A percentile compares a stretch with the other conserved stretches of the same genome.
Conservation (phyloP, 2,329 filamentous ascomycete species). For the Helotiales sp. region DNA sequence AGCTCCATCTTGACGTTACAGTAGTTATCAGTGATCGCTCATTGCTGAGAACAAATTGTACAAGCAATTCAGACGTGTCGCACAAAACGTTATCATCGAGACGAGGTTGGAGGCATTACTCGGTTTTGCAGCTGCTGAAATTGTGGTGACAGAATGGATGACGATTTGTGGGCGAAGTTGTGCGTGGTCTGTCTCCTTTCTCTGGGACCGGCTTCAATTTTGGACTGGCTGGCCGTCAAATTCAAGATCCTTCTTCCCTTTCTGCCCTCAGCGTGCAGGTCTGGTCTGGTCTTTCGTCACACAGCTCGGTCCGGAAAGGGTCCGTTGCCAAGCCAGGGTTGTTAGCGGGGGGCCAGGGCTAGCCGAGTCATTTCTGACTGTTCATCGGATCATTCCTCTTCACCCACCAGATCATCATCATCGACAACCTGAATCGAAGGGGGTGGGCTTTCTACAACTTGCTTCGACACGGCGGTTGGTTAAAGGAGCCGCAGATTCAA, state of each 20-base stretch:
- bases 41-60: slow-evolving; percentile 26
- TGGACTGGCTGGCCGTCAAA: not conserved
- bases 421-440: too few relatives aligned
- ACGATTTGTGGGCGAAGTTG: not conserved
- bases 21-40: slow-evolving; percentile 33
- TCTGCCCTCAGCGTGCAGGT: not conserved
- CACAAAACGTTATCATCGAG: slow-evolving; percentile 18
- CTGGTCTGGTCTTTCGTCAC: slow-evolving; percentile 13
- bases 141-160: not conserved
- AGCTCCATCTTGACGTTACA: slow-evolving; percentile 56
- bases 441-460: too few relatives aligned
- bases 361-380: not conserved
- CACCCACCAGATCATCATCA: not conserved
- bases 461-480: too few relatives aligned
- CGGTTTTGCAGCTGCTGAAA: not conserved
- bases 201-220: not conserved
- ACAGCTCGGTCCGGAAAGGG: slow-evolving; percentile 10
- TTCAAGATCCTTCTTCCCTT: slow-evolving; percentile 3
- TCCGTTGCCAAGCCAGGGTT: not conserved
- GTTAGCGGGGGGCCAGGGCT: not conserved
- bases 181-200: not conserved
- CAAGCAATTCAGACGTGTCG: not conserved
- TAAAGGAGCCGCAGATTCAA: too few relatives aligned
- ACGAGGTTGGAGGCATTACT: slow-evolving; percentile 11
- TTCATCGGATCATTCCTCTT: not conserved